Base-by-base conservation (phyloP, 306 rosid species). In the Acacia crassicarpa region DNA sequence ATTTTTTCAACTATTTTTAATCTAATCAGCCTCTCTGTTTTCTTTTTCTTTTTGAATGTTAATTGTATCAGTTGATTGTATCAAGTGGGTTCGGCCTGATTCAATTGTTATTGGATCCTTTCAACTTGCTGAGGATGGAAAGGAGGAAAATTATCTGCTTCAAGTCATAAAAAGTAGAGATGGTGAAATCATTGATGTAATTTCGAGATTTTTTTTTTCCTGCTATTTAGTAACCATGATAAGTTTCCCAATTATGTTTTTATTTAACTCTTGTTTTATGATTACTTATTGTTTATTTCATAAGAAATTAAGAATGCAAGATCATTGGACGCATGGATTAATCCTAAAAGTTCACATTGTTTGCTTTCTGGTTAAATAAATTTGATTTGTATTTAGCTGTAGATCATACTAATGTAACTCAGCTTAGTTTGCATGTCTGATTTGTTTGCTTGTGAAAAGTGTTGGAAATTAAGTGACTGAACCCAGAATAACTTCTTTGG, bases 91-190 rank as follows among this genome's bases (percentile, higher is more conserved):
- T 81, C 97, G 96, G 70, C 80, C 89, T 58, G 93, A 95, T 87
- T 89, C 93, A 85, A 93, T 95, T 86, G 69, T 93, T 73, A 66
- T 95, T 59, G 99, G 99, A 89, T 91, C 96, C 86, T 86, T 95
- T 85, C 92, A 91, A 90, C 84, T 90, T 75, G 82, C 88, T 83
- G 91, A 81, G 62, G 95, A 87, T 56, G 97, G 93, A 33, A 78
- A 82, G 59, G 98, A 90, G 89, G 93, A 93, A 87, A 85, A 85
- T 88, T 93, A 95, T 87, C 81, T 86, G 71, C 84, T 95, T 84
- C 98, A 87, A 85, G 93, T 91, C 80, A 91, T 95, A 83, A 85
- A 83, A 89, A 85, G 92, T 81, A 88, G 35, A 83, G 87, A 73
- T 82, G 98, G 95, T 65, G 88, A 90, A 80, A 79, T 95, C 83